These are phyloP conservation scores for Salix koriyanagi DNA, from an alignment of 345 rosid genomes.

Conservation along the genomic window DNA sequence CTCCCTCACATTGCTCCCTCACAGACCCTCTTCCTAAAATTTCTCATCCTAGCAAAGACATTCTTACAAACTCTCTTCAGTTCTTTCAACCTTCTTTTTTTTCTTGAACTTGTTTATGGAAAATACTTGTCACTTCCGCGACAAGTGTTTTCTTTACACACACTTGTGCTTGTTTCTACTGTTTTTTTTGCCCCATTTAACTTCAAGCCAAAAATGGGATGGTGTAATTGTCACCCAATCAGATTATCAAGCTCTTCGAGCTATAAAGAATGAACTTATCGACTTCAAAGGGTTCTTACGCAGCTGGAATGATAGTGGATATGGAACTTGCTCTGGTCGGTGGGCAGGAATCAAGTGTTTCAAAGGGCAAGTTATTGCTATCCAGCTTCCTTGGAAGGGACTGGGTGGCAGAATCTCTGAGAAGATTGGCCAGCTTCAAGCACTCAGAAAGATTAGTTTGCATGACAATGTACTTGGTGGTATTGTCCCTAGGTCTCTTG, in stretches of 20 bases:
- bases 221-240: constrained; percentile 61
- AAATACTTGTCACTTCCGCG: constrained; percentile 9
- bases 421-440: constrained; percentile 74
- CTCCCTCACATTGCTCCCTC: not conserved
- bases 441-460: constrained; percentile 67
- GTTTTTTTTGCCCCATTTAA: constrained; percentile 16
- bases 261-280: constrained; percentile 59
- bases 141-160: constrained; percentile 17
- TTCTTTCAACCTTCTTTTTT: not conserved
- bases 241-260: constrained; percentile 67
- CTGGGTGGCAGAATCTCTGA: constrained; percentile 77
- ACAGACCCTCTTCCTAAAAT: not conserved
- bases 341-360: constrained; percentile 93
- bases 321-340: constrained; percentile 67
- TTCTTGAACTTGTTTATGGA: constrained; percentile 11
- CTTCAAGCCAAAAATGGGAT: constrained; percentile 56
- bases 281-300: constrained; percentile 60
- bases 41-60: not conserved
- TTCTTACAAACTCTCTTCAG: not conserved
- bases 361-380: constrained; percentile 69
- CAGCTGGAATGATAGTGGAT: constrained; percentile 68
- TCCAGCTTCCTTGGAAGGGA: constrained; percentile 91
- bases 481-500: constrained; percentile 65
- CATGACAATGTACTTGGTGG: constrained; percentile 76
- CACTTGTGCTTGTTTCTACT: constrained; percentile 30